These are phyloP conservation scores for Hygrophorus pudorinus DNA, from an alignment of 768 basidiomycete genomes.

Conservation along the genomic window DNA sequence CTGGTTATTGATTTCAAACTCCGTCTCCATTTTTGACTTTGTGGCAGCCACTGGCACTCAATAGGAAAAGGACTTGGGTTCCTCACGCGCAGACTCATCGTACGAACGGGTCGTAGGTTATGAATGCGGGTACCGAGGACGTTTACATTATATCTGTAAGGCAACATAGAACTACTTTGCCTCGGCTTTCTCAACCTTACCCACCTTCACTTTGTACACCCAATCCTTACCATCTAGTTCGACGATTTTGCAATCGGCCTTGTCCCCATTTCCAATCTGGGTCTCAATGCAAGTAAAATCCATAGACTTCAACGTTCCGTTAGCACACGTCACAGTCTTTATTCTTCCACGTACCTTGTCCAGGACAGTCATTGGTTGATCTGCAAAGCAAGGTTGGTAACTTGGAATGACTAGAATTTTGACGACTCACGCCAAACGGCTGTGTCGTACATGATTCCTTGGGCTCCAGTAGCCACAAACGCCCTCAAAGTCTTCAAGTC, in stretches of 20 bases:
- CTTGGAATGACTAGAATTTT: neutral
- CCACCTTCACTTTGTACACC: constrained; percentile 25
- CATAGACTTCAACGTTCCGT: constrained; percentile 36
- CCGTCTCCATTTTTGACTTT: neutral
- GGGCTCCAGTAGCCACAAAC: constrained; percentile 69
- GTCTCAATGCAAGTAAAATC: constrained; percentile 90
- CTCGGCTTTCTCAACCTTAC: constrained; percentile 7
- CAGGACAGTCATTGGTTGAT: constrained; percentile 87
- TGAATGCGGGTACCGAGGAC: no score
- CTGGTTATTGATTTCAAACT: neutral
- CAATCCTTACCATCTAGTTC: constrained; percentile 30
- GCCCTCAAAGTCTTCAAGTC: constrained; percentile 67
- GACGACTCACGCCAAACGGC: constrained; percentile 82
- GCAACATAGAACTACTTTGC: no score
- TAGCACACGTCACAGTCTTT: neutral
- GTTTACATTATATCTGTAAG: no score
- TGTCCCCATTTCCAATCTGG: constrained; percentile 74
- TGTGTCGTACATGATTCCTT: constrained; percentile 79
- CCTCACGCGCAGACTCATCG: no score
- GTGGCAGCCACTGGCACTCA: neutral
- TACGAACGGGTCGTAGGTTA: no score
- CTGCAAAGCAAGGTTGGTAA: constrained; percentile 29
- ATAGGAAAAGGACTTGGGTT: no score
- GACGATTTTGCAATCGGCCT: constrained; percentile 80
- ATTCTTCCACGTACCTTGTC: constrained; percentile 39